Evolutionary conservation across 345 rosid genomes (phyloP).

Genomic region (Populus euphratica): DNA sequence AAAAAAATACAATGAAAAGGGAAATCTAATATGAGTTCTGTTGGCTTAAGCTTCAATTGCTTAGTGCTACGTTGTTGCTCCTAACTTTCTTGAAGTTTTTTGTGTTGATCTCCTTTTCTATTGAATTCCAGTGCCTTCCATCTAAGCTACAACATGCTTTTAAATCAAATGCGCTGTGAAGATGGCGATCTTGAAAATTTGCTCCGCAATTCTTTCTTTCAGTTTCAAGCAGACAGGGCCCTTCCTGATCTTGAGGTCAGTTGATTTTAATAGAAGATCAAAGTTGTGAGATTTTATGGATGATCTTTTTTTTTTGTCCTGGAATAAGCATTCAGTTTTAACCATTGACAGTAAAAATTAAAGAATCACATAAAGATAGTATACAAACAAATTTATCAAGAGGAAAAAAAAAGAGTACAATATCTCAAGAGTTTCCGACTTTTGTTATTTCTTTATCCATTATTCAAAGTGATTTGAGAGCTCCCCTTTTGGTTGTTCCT

Average conservation of each 20-base stretch:
- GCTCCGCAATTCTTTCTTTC: slow-evolving; percentile 93
- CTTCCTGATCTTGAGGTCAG: slow-evolving; percentile 90
- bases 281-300: not conserved
- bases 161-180: slow-evolving; percentile 93
- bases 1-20: not conserved
- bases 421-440: no score
- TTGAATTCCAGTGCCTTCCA: slow-evolving; percentile 77
- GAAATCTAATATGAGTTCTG: not conserved
- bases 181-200: slow-evolving; percentile 95
- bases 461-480: no score
- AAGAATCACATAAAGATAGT: no score
- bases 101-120: slow-evolving; percentile 20
- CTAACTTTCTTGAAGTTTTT: not conserved
- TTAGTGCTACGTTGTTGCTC: not conserved
- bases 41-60: not conserved
- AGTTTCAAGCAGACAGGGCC: slow-evolving; percentile 93
- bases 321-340: not conserved
- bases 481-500: no score
- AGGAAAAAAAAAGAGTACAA: not conserved
- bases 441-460: no score
- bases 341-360: no score
- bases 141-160: slow-evolving; percentile 95
- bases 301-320: slow-evolving; percentile 1
- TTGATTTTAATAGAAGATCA: slow-evolving; percentile 1
- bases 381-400: no score